These are phyloP conservation scores for Camellia granthamiana DNA, from an alignment of 148 eudicot species.

Conservation along the genomic window DNA sequence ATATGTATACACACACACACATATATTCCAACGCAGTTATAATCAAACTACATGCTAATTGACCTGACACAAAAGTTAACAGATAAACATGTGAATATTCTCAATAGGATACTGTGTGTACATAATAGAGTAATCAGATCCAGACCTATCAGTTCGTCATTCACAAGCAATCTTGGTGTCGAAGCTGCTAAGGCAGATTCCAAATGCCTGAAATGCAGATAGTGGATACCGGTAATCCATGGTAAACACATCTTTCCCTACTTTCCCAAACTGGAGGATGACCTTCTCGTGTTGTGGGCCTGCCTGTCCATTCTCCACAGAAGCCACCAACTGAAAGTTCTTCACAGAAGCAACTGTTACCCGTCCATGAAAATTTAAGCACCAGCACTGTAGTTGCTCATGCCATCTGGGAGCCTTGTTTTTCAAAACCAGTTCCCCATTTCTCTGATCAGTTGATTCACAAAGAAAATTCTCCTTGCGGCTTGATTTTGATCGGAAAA, in stretches of 20 bases:
- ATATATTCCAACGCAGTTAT: not conserved
- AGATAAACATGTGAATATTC: not conserved
- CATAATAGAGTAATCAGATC: not conserved
- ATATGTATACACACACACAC: too few relatives aligned
- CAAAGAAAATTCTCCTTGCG: not conserved
- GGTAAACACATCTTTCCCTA: slow-evolving; percentile 28
- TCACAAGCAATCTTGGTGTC: slow-evolving; percentile 29
- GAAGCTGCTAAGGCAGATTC: slow-evolving; percentile 28
- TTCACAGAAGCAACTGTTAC: slow-evolving; percentile 28
- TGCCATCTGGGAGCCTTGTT: slow-evolving; percentile 29
- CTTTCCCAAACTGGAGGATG: slow-evolving; percentile 32
- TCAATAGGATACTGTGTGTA: not conserved
- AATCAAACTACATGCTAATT: not conserved
- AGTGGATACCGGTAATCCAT: slow-evolving; percentile 27
- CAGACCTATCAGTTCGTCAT: slow-evolving; percentile 15
- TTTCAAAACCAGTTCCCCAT: slow-evolving; percentile 17
- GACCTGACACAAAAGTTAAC: not conserved
- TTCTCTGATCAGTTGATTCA: slow-evolving; percentile 11
- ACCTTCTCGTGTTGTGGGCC: slow-evolving; percentile 18
- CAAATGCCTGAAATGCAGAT: slow-evolving; percentile 29
- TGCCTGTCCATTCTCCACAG: not conserved
- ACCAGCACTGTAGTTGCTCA: slow-evolving; percentile 34
- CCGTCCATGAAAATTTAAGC: slow-evolving; percentile 28
- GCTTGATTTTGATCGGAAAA: slow-evolving; percentile 19
- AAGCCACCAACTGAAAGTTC: slow-evolving; percentile 29